Conservation (phyloP, 164 flowering plant genomes). For the Tinospora cordifolia region DNA sequence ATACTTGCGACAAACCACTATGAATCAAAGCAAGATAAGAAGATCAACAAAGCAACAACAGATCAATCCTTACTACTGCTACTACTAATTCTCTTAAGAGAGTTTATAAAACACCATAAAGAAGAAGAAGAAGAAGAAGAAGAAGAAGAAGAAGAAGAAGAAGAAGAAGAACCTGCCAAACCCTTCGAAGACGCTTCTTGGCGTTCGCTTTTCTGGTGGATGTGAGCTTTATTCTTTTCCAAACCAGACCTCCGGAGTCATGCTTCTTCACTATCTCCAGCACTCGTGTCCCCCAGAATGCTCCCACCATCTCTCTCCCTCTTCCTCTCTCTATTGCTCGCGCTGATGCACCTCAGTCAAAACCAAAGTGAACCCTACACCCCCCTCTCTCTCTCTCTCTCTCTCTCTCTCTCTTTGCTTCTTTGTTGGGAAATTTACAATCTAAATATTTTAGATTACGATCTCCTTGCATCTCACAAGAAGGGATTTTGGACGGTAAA, state of each 20-base stretch:
- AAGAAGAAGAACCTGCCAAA: constrained; percentile 52
- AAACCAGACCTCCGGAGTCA: constrained; percentile 50
- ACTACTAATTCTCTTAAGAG: no score
- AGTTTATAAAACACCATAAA: no score
- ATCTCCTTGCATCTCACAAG: not conserved
- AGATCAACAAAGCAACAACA: no score
- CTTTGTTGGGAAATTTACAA: not conserved
- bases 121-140: not conserved
- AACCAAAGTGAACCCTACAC: not conserved
- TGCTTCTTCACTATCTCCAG: constrained; percentile 68
- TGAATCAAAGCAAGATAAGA: no score
- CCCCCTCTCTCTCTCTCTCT: not conserved
- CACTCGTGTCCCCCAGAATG: constrained; percentile 20
- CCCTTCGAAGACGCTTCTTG: constrained; percentile 57
- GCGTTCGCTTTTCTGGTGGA: constrained; percentile 58
- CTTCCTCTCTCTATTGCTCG: constrained; percentile 6
- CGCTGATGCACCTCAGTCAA: not conserved
- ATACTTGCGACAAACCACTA: no score
- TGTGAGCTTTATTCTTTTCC: constrained; percentile 65
- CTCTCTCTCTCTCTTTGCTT: not conserved
- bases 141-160: not conserved
- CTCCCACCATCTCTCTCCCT: constrained; percentile 1
- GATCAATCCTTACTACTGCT: no score
- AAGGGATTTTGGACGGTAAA: not conserved
- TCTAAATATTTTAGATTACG: not conserved